Evolutionary conservation across 495 filamentous ascomycete species (phyloP).

Genomic region (Aeminium ludgeri): DNA sequence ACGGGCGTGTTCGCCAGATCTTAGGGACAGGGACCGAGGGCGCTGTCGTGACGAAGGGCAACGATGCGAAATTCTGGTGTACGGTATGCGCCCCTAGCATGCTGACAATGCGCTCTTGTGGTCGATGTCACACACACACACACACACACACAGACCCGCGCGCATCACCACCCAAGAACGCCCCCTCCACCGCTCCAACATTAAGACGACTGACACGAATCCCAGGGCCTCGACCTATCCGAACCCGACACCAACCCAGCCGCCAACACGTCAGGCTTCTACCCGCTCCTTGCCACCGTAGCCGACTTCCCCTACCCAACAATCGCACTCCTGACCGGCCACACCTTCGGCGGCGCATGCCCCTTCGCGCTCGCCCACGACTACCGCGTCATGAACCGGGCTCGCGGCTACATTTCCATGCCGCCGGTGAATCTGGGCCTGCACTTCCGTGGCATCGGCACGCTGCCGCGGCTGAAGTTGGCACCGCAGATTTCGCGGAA

Average conservation of each 20-base stretch:
- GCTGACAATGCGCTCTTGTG: neutral
- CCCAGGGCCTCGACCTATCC: constrained; percentile 31
- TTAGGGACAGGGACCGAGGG: constrained; percentile 26
- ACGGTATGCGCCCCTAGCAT: constrained; percentile 17
- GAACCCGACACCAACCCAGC: constrained; percentile 32
- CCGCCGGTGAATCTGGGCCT: constrained; percentile 35
- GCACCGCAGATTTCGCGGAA: constrained; percentile 32
- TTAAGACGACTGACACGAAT: no score
- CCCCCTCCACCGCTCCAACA: no score
- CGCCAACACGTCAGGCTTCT: constrained; percentile 36
- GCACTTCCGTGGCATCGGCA: constrained; percentile 34
- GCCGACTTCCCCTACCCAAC: constrained; percentile 37
- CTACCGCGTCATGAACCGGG: constrained; percentile 36
- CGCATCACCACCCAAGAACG: no score
- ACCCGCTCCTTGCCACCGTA: constrained; percentile 31
- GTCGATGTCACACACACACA: neutral
- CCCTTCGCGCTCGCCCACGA: constrained; percentile 33
- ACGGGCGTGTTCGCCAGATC: constrained; percentile 22
- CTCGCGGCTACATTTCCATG: constrained; percentile 34
- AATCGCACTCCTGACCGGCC: constrained; percentile 33
- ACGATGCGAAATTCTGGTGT: constrained; percentile 36
- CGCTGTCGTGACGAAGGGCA: constrained; percentile 31
- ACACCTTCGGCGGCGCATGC: constrained; percentile 36
- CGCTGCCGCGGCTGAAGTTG: constrained; percentile 32
- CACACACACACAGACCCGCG: neutral